phyloP scores from a whole-genome alignment of 1,284 basidiomycete genomes.

The Austropuccinia psidii region DNA sequence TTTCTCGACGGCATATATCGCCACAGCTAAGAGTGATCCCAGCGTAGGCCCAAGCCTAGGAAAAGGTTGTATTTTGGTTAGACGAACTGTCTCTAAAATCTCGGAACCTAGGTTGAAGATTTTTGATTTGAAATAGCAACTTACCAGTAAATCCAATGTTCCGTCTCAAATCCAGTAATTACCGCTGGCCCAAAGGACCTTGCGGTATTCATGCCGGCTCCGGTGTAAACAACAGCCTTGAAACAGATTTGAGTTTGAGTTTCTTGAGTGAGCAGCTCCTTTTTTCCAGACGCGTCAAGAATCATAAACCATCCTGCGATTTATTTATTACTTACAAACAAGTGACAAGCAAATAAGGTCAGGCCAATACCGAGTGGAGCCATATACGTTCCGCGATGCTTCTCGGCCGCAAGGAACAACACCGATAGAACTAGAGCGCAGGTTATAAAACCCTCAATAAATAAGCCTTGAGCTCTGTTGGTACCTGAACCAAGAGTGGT shows the following conservation, averaged over 20 bases:
- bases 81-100: too few species aligned
- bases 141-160: conserved; percentile 35
- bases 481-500: conserved; percentile 20
- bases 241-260: not conserved
- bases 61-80: too few species aligned
- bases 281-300: not conserved
- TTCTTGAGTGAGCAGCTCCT: not conserved
- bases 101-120: too few species aligned
- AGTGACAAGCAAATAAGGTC: conserved; percentile 60
- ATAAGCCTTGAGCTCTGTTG: conserved; percentile 20
- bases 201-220: conserved; percentile 32
- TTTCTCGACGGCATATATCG: conserved; percentile 23
- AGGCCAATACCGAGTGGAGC: conserved; percentile 67
- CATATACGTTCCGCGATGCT: conserved; percentile 21
- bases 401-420: conserved; percentile 22
- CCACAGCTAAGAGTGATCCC: conserved; percentile 17
- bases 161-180: conserved; percentile 18
- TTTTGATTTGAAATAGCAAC: too few species aligned
- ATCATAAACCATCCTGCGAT: not conserved
- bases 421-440: conserved; percentile 22
- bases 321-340: conserved; percentile 50
- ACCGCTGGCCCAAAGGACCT: conserved; percentile 28
- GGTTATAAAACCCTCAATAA: conserved; percentile 22
- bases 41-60: conserved; percentile 24
- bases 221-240: conserved; percentile 31